A percentile compares a stretch with the other conserved stretches of the same genome.
phyloP scores from a whole-genome alignment of 2,329 filamentous ascomycete species.

The Aspergillus ochraceus region DNA sequence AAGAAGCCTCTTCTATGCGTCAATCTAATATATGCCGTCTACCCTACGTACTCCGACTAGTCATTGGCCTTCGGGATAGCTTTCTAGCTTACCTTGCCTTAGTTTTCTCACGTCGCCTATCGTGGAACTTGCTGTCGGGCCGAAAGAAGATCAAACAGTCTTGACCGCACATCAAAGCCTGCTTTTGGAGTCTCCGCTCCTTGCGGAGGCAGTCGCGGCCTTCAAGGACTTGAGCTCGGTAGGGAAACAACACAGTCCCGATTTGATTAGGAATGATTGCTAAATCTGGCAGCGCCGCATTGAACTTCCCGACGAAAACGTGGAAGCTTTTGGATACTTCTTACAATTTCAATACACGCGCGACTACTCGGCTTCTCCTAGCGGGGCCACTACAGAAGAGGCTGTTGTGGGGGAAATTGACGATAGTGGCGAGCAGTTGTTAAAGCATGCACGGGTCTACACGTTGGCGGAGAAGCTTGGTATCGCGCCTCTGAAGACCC shows the following conservation, averaged over 20 bases:
- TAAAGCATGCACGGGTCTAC: constrained; percentile 87
- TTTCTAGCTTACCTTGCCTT: constrained; percentile 7
- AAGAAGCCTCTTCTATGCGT: constrained; percentile 8
- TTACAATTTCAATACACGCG: constrained; percentile 81
- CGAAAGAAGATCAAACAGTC: constrained; percentile 58
- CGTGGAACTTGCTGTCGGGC: constrained; percentile 66
- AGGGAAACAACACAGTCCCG: constrained; percentile 30
- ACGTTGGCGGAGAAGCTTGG: constrained; percentile 80
- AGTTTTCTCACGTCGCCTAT: constrained; percentile 68
- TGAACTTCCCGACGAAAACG: constrained; percentile 64
- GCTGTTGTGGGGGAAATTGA: constrained; percentile 66
- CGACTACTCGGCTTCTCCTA: constrained; percentile 74
- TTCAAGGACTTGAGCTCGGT: constrained; percentile 65
- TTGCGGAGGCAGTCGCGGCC: constrained; percentile 62
- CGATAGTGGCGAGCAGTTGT: constrained; percentile 75
- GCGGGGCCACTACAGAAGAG: constrained; percentile 63
- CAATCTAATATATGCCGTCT: not conserved
- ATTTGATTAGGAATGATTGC: not conserved
- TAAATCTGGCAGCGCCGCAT: constrained; percentile 60
- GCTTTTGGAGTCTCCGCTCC: constrained; percentile 71
- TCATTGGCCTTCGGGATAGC: not conserved
- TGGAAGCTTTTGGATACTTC: constrained; percentile 75
- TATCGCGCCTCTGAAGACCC: constrained; percentile 65
- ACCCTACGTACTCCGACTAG: not conserved
- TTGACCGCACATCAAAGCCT: constrained; percentile 80